Percentiles rank a stretch among this genome's conserved stretches.
phyloP scores from a whole-genome alignment of 768 basidiomycete genomes.

The Myochromella boudieri region DNA sequence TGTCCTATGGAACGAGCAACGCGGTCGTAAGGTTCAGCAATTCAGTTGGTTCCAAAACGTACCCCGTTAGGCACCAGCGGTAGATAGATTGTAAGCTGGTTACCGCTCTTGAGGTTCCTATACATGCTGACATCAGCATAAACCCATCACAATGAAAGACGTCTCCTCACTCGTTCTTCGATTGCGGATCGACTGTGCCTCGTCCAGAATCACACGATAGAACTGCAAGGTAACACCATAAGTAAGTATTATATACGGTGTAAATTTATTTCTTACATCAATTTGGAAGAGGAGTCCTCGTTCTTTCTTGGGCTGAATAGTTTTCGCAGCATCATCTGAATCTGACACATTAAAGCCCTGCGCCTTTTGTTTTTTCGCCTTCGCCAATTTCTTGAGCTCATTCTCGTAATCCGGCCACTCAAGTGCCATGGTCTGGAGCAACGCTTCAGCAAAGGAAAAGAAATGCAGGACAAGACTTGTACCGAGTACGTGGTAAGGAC shows the following conservation, averaged over 20 bases:
- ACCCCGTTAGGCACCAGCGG: constrained; percentile 72
- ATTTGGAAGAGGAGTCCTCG: constrained; percentile 51
- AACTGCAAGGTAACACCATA: constrained; percentile 30
- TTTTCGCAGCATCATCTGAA: constrained; percentile 32
- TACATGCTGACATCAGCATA: neutral
- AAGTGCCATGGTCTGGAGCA: constrained; percentile 47
- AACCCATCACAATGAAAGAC: neutral
- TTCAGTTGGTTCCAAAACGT: constrained; percentile 19
- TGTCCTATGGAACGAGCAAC: constrained; percentile 35
- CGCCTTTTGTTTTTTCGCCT: constrained; percentile 24
- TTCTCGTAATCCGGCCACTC: constrained; percentile 60
- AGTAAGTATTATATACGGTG: neutral
- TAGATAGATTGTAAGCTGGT: constrained; percentile 50
- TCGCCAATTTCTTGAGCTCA: constrained; percentile 41
- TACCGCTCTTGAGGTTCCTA: constrained; percentile 55
- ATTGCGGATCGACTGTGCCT: constrained; percentile 57
- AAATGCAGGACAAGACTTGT: constrained; percentile 8
- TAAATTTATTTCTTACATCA: constrained; percentile 31
- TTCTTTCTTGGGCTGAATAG: constrained; percentile 28
- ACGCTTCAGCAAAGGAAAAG: neutral
- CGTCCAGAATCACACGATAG: constrained; percentile 54
- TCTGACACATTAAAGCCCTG: constrained; percentile 35
- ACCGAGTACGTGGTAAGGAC: constrained; percentile 59
- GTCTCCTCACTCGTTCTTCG: constrained; percentile 41
- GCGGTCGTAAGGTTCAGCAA: no score